These are phyloP conservation scores for Gossypium lobatum DNA, from an alignment of 441 rosid genomes.

Conservation along the genomic window DNA sequence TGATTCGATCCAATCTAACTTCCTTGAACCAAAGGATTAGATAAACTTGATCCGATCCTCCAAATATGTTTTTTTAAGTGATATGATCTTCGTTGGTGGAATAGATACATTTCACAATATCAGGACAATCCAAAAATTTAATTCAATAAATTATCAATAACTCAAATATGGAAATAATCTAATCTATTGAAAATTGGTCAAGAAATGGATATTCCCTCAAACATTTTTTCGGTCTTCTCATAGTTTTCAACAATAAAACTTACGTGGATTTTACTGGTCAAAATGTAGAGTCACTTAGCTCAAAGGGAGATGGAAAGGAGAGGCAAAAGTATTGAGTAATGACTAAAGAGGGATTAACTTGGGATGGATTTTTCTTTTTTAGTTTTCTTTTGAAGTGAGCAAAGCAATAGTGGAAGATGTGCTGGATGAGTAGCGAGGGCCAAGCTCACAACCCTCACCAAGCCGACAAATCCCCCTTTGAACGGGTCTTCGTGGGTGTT, in stretches of 20 bases:
- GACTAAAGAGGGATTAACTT: background rate
- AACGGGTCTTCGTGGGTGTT: slow-evolving; percentile 20
- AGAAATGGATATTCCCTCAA: too few species aligned
- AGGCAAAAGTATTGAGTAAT: background rate
- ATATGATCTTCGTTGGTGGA: too few species aligned
- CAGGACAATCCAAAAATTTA: too few species aligned
- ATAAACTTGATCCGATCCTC: too few species aligned
- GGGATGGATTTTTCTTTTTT: background rate
- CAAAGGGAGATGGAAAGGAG: background rate
- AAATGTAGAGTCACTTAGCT: background rate
- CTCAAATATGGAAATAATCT: too few species aligned
- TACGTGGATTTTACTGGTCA: background rate
- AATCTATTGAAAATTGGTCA: too few species aligned
- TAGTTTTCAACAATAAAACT: too few species aligned
- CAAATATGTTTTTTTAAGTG: too few species aligned
- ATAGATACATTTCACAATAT: too few species aligned
- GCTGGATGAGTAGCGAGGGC: slow-evolving; percentile 19
- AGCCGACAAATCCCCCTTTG: slow-evolving; percentile 43
- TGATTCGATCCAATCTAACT: too few species aligned
- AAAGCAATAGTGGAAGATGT: slow-evolving; percentile 3
- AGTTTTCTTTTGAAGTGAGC: background rate
- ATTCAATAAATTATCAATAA: too few species aligned
- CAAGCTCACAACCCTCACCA: slow-evolving; percentile 24
- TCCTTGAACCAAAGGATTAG: too few species aligned
- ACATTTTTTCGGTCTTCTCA: background rate